A percentile compares a stretch with the other conserved stretches of the same genome.
phyloP scores from a whole-genome alignment of 2,329 filamentous ascomycete genomes.

The Didymella keratinophila region DNA sequence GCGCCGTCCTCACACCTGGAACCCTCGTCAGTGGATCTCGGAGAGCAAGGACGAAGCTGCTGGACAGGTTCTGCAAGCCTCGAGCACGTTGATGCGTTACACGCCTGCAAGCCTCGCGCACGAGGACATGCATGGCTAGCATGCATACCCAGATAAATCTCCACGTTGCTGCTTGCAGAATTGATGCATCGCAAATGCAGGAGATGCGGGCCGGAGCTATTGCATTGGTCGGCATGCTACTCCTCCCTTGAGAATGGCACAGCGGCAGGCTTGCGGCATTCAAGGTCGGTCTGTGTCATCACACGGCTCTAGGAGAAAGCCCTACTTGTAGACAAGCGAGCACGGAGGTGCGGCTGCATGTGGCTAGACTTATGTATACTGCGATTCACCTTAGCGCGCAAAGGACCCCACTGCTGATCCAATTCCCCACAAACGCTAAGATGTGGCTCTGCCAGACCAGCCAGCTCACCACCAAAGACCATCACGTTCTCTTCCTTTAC shows the following conservation, averaged over 20 bases:
- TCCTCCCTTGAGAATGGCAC: constrained; percentile 18
- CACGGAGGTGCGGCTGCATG: constrained; percentile 14
- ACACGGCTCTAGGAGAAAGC: constrained; percentile 6
- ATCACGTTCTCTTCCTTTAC: constrained; percentile 6
- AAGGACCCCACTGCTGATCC: constrained; percentile 18
- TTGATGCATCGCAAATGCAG: constrained; percentile 23
- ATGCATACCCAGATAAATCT: constrained; percentile 34
- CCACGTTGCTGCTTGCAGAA: constrained; percentile 31
- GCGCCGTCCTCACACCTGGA: constrained; percentile 11
- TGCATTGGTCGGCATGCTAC: constrained; percentile 31
- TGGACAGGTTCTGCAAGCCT: constrained; percentile 28
- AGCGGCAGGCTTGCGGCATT: constrained; percentile 21
- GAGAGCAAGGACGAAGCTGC: constrained; percentile 29
- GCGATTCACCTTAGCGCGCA: constrained; percentile 7
- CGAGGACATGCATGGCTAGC: constrained; percentile 30
- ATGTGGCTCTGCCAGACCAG: constrained; percentile 18
- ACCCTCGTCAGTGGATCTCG: constrained; percentile 32
- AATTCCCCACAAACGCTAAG: constrained; percentile 29
- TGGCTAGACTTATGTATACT: constrained; percentile 10
- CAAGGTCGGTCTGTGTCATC: constrained; percentile 22
- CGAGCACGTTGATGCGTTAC: constrained; percentile 20
- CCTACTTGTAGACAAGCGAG: neutral
- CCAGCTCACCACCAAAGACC: constrained; percentile 20
- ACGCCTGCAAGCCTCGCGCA: constrained; percentile 29
- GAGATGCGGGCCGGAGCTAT: constrained; percentile 25